A percentile compares a stretch with the other conserved stretches of the same genome.
These are phyloP conservation scores for Cymbopogon flexuosus DNA, from an alignment of 202 grass and related monocot species.

Conservation along the genomic window DNA sequence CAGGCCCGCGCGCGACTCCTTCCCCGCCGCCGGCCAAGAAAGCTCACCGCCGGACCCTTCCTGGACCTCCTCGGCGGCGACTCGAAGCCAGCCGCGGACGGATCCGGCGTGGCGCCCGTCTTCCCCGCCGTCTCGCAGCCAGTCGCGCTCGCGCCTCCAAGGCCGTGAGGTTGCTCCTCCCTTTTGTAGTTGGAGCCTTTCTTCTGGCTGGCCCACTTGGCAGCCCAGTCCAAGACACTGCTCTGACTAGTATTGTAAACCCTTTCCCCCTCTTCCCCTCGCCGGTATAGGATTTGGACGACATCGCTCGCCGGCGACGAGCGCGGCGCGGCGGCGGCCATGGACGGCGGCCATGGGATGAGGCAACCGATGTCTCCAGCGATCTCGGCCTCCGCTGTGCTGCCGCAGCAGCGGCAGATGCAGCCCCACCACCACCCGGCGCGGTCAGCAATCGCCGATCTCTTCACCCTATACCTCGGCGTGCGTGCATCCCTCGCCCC, in stretches of 20 bases:
- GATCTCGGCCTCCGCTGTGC: constrained; percentile 24
- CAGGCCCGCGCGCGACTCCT: too few species aligned
- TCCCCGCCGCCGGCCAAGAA: too few species aligned
- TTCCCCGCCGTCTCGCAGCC: too few species aligned
- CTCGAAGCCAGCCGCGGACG: too few species aligned
- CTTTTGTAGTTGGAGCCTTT: background rate
- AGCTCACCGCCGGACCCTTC: too few species aligned
- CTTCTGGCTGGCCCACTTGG: background rate
- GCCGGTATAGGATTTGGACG: background rate
- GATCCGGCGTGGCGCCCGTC: too few species aligned
- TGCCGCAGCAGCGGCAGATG: constrained; percentile 50
- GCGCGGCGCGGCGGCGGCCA: constrained; percentile 3
- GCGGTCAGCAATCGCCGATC: constrained; percentile 64
- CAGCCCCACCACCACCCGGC: constrained; percentile 66
- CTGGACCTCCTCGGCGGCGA: too few species aligned
- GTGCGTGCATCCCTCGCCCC: constrained; percentile 31
- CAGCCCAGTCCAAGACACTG: background rate
- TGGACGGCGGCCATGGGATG: constrained; percentile 37
- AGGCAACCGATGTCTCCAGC: constrained; percentile 48
- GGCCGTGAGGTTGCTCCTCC: too few species aligned
- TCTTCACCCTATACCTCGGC: constrained; percentile 95
- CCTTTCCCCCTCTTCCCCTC: background rate
- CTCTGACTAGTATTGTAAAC: constrained; percentile 1
- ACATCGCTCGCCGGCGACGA: constrained; percentile 29
- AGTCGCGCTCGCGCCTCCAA: too few species aligned